Evolutionary conservation across 768 basidiomycete species (phyloP).

Genomic region (Mycena metata): DNA sequence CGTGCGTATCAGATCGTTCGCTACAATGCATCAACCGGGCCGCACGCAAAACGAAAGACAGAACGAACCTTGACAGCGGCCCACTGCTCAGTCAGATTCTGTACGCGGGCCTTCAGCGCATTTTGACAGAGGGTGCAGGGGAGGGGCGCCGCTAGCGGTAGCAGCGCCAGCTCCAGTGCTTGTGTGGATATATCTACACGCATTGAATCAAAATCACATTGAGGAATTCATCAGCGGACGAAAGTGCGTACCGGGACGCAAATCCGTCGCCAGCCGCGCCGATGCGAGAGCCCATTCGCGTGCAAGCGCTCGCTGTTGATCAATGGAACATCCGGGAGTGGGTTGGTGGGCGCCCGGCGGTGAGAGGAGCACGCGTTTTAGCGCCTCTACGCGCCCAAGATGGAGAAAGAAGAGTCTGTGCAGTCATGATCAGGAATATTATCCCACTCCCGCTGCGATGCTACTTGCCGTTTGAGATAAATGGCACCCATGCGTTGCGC

Average conservation of each 20-base stretch:
- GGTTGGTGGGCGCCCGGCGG: slow-evolving; percentile 83
- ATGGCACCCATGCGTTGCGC: slow-evolving; percentile 77
- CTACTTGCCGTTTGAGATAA: slow-evolving; percentile 72
- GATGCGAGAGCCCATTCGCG: too few species aligned
- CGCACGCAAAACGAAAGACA: too few species aligned
- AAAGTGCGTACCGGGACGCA: too few species aligned
- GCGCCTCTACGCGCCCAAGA: slow-evolving; percentile 83
- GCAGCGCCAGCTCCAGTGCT: neutral
- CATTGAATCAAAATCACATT: too few species aligned
- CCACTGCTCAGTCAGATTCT: neutral
- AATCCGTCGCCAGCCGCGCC: too few species aligned
- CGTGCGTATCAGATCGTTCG: too few species aligned
- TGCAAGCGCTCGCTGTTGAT: too few species aligned
- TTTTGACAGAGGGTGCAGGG: neutral
- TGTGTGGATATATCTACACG: neutral
- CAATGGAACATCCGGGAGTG: slow-evolving; percentile 45
- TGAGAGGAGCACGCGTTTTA: slow-evolving; percentile 81
- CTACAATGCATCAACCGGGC: too few species aligned
- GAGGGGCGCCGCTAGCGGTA: neutral
- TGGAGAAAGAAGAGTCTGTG: slow-evolving; percentile 78
- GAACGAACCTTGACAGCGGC: neutral
- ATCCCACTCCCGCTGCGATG: too few species aligned
- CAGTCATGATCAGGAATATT: neutral
- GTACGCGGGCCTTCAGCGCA: slow-evolving; percentile 1
- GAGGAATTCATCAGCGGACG: too few species aligned